Evolutionary conservation across 148 eudicot genomes (phyloP), one percentile per base, ranked within the genome.

Genomic region (Mesembryanthemum crystallinum): DNA sequence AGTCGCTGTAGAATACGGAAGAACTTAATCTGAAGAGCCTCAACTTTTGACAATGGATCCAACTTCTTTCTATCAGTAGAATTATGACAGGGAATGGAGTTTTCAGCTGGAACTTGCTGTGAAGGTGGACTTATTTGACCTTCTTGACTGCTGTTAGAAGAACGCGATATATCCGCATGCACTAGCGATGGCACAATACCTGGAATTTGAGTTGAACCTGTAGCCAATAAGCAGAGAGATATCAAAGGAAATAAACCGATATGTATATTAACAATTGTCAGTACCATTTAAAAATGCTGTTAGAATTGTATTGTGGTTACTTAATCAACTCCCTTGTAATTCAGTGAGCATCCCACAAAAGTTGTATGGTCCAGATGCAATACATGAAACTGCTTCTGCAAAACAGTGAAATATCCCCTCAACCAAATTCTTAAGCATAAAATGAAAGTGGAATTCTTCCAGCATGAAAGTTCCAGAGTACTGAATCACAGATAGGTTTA

Each of bases 31-130:
- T 91, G 91, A 64, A 96, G 90, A 51, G 71, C 64, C 87, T 91
- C 93, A 25, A 96, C 84, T 79, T 88, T 88, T 42, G 87, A 87
- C 69, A 92, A 35, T 21, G 98, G 85, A 84, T 87, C 90, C 64
- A 76, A 64, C 71, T 85, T 86, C 66, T 83, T 89, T 24, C 81
- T 82, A 77, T 73, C 61, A 68, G 69, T 67, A 47, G 57, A 67
- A 58, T 15, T 58, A 76, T 67, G 73, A 68, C 81, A 76, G 59
- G 37, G 82, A 79, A 75, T 59, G 77, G 76, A 73, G 81, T 72
- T 77, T 67, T 83, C 89, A 64, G 59, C 73, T 60, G 42, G 67
- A 72, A 60, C 78, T 81, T 80, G 85, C 52, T 55, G 78, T 25
- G 81, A 79, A 77, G 85, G 73, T 51, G 80, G n/a, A 68, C 68